These are phyloP conservation scores for Aspergillus sp. DNA, from an alignment of 2,329 filamentous ascomycete species.

Conservation along the genomic window DNA sequence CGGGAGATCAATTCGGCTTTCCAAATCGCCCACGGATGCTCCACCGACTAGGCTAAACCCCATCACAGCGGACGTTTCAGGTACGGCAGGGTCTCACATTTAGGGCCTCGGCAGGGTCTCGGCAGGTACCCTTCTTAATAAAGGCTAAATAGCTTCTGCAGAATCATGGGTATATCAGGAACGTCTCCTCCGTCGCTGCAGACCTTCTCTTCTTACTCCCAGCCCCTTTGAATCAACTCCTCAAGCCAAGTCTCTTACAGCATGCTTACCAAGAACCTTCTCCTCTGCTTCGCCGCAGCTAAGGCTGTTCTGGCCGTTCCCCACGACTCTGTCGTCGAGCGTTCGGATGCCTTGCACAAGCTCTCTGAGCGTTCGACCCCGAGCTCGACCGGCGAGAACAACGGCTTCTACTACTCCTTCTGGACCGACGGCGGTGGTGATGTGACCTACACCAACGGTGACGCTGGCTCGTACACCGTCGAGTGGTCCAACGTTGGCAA, in stretches of 20 bases:
- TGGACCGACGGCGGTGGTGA: conserved; percentile 51
- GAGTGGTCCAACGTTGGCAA: conserved; percentile 53
- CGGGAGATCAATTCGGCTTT: background rate
- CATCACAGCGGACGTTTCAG: background rate
- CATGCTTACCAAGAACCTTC: conserved; percentile 27
- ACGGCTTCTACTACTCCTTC: conserved; percentile 54
- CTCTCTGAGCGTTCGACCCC: conserved; percentile 23
- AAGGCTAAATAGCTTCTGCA: background rate
- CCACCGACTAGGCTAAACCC: background rate
- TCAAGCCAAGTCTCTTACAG: background rate
- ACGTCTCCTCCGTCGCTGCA: background rate
- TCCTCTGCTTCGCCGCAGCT: conserved; percentile 25
- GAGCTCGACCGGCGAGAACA: conserved; percentile 36
- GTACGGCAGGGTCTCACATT: background rate
- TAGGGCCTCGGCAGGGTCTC: background rate
- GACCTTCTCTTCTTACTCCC: background rate
- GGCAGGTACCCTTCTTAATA: background rate
- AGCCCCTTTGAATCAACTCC: too few relatives aligned
- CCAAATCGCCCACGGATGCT: background rate
- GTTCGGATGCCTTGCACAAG: conserved; percentile 10
- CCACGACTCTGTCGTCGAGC: conserved; percentile 18
- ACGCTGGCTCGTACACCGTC: conserved; percentile 48
- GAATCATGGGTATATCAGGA: background rate
- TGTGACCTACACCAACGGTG: conserved; percentile 51
- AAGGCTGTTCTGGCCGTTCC: conserved; percentile 29